Evolutionary conservation across 148 eudicot genomes (phyloP).

Genomic region (Bassia scoparia): DNA sequence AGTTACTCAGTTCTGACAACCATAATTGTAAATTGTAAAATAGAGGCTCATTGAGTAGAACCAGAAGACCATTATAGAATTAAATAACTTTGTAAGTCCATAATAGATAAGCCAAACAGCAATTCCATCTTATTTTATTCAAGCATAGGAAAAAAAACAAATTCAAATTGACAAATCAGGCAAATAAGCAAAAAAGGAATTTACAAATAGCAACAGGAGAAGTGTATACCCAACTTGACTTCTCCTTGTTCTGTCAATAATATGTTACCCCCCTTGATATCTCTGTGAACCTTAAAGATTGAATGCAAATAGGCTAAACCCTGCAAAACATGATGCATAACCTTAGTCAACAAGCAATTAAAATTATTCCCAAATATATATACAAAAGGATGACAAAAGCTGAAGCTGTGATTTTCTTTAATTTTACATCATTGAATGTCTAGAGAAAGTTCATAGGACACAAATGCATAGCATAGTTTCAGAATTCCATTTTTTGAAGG

Average conservation of each 20-base stretch:
- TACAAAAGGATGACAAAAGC: background rate
- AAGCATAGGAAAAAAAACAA: no score
- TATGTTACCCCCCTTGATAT: constrained; percentile 96
- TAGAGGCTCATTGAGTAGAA: background rate
- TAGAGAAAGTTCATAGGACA: background rate
- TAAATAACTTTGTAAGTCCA: no score
- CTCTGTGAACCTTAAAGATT: constrained; percentile 94
- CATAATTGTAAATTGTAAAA: background rate
- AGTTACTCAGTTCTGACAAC: background rate
- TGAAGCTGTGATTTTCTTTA: background rate
- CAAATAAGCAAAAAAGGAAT: background rate
- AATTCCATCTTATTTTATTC: no score
- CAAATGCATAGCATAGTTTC: background rate
- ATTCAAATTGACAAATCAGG: no score
- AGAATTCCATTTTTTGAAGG: background rate
- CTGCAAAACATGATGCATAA: constrained; percentile 36
- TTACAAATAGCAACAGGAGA: background rate
- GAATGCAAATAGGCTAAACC: constrained; percentile 96
- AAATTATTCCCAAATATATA: constrained; percentile 2
- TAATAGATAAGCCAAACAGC: background rate
- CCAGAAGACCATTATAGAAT: background rate
- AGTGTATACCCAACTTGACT: constrained; percentile 75
- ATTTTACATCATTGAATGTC: background rate
- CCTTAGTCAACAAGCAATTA: constrained; percentile 4
- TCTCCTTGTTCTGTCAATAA: constrained; percentile 99